These are phyloP conservation scores for Agaricus subrufescens DNA, from an alignment of 768 basidiomycete genomes.

Conservation along the genomic window DNA sequence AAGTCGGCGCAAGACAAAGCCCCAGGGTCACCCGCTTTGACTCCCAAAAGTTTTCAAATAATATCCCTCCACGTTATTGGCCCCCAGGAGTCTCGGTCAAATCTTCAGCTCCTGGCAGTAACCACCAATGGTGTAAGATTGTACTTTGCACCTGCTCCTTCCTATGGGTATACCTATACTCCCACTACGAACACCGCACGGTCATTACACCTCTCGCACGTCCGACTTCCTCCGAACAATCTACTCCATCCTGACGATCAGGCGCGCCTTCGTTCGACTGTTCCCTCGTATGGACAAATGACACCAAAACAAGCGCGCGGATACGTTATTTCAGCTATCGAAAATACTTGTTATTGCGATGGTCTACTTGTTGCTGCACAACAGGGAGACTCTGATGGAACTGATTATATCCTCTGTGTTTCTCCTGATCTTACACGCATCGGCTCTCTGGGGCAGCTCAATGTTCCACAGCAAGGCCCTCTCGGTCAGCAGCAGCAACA, in stretches of 20 bases:
- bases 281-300: constrained; percentile 45
- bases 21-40: constrained; percentile 69
- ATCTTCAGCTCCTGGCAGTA: constrained; percentile 74
- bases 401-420: constrained; percentile 70
- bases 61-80: constrained; percentile 66
- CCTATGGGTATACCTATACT: constrained; percentile 47
- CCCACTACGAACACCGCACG: constrained; percentile 28
- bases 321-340: constrained; percentile 54
- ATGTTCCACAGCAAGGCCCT: constrained; percentile 39
- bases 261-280: constrained; percentile 41
- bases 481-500: constrained; percentile 35
- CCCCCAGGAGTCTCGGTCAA: constrained; percentile 59
- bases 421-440: constrained; percentile 74
- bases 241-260: constrained; percentile 76
- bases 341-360: constrained; percentile 59
- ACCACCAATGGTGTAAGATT: constrained; percentile 81
- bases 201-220: constrained; percentile 66
- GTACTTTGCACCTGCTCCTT: constrained; percentile 65
- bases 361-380: constrained; percentile 72
- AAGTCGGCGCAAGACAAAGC: constrained; percentile 79
- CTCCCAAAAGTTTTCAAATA: constrained; percentile 66
- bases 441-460: constrained; percentile 64
- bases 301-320: constrained; percentile 46
- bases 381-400: constrained; percentile 66
- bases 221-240: constrained; percentile 74